Conservation (phyloP, 352 stramenopile genomes). For the Globisporangium parvum region DNA sequence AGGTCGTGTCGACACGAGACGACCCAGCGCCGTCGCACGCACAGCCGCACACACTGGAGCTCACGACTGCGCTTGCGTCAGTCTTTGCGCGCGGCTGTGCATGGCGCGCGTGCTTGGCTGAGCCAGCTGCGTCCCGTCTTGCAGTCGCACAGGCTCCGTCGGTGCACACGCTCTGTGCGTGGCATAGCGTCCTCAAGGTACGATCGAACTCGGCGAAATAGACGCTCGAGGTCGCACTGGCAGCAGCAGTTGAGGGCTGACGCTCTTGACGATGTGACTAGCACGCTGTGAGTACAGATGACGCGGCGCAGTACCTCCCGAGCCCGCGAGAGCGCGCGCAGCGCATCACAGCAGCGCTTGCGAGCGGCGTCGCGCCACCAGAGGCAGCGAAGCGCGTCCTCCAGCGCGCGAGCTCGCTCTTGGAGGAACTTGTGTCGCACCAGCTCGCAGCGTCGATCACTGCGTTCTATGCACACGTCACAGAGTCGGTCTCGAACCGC, state of each 20-base stretch:
- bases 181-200: conserved; percentile 28
- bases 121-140: not conserved
- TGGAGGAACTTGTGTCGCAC: conserved; percentile 34
- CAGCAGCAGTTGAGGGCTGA: conserved; percentile 2
- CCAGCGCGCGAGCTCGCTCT: conserved; percentile 22
- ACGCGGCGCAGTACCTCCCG: conserved; percentile 24
- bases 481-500: conserved; percentile 19
- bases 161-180: conserved; percentile 16
- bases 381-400: conserved; percentile 21
- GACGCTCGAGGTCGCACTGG: not conserved
- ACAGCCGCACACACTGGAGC: not conserved
- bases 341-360: conserved; percentile 3
- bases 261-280: conserved; percentile 2
- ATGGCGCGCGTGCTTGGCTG: conserved; percentile 30
- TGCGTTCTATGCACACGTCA: conserved; percentile 31
- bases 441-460: conserved; percentile 29
- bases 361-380: not conserved
- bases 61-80: conserved; percentile 6
- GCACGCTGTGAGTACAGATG: conserved; percentile 17
- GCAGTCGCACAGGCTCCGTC: not conserved
- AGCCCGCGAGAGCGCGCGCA: conserved; percentile 13
- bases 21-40: not conserved
- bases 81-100: conserved; percentile 18
- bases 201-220: not conserved
- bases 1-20: conserved; percentile 2